Evolutionary conservation across 805 yeast genomes (phyloP), one percentile per base, ranked within the genome.

Genomic region (Starmerella sirachaensis): DNA sequence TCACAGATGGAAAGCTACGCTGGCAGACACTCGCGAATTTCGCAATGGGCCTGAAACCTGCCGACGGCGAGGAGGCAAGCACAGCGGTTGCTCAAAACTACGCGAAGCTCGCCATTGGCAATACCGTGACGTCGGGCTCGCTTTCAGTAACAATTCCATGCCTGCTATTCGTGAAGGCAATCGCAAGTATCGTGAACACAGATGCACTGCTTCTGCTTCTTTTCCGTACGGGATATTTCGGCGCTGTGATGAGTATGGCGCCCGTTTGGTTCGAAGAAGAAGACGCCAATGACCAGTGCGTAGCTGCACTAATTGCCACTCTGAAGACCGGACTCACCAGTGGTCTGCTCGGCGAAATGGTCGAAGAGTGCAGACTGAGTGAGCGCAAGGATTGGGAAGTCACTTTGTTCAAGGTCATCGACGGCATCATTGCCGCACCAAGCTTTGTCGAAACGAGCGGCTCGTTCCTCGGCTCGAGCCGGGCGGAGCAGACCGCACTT

Each of bases 1-100:
- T 5, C 13, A 12, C 19, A 2, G 38, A 25, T 11, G n/a, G 14
- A 8, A 27, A 40, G 14, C 21, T 40, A 12, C 25, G 23, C 17
- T 45, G 38, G 39, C 48, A 45, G 17, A 25, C 42, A 5, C 22
- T 42, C 18, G 35, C 42, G 10, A 45, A 45, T 14, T 17, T 45
- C 6, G 22, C 40, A 1, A 5, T 17, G 1, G 33, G 43, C 16
- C 19, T 32, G 20, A 8, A 6, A 8, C 22, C n/a, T 4, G 3
- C 6, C 12, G 28, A 17, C 16, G 11, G 13, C 3, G 16, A 18
- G 1, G 22, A 13, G 5, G 12, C 31, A 2, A 17, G 16, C 2
- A 24, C 10, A 3, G 17, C 12, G 10, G 11, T 30, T n/a, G 27
- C 12, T n/a, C 23, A 31, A 4, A 22, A 18, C 2, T 18, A 5